Evolutionary conservation across 176 grass and related monocot genomes (phyloP).

Genomic region (Canna indica): DNA sequence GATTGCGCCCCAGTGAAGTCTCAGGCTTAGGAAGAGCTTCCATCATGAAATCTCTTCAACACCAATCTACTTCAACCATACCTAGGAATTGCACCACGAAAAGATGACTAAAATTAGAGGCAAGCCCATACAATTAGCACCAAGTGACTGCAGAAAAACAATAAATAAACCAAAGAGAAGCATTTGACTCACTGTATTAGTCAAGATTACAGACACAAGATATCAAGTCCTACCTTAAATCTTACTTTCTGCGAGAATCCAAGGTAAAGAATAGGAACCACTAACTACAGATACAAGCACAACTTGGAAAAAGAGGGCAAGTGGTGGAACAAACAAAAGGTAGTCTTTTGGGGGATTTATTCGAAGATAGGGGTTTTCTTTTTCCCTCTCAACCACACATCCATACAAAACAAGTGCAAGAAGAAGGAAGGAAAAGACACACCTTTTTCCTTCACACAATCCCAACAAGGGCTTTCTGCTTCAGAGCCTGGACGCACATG

Average conservation of each 20-base stretch:
- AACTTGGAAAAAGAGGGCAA: background rate
- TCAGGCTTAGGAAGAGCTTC: conserved; percentile 31
- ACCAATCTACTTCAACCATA: background rate
- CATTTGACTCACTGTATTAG: background rate
- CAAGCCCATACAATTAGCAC: background rate
- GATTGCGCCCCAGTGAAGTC: conserved; percentile 28
- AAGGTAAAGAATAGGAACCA: background rate
- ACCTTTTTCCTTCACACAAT: background rate
- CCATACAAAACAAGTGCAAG: background rate
- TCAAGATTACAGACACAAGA: background rate
- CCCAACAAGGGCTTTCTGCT: background rate
- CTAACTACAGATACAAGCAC: background rate
- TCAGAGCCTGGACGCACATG: no score
- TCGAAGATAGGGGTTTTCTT: background rate
- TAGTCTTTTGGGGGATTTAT: background rate
- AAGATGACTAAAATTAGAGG: background rate
- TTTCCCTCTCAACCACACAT: background rate
- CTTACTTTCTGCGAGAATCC: background rate
- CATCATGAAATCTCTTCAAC: conserved; percentile 28
- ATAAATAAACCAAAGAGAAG: background rate
- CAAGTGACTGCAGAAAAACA: background rate
- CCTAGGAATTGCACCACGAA: background rate
- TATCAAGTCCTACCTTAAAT: background rate
- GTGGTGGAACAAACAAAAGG: background rate
- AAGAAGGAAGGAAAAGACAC: background rate